Evolutionary conservation across 2,329 filamentous ascomycete species (phyloP).

Genomic region (Colletotrichum tofieldiae): DNA sequence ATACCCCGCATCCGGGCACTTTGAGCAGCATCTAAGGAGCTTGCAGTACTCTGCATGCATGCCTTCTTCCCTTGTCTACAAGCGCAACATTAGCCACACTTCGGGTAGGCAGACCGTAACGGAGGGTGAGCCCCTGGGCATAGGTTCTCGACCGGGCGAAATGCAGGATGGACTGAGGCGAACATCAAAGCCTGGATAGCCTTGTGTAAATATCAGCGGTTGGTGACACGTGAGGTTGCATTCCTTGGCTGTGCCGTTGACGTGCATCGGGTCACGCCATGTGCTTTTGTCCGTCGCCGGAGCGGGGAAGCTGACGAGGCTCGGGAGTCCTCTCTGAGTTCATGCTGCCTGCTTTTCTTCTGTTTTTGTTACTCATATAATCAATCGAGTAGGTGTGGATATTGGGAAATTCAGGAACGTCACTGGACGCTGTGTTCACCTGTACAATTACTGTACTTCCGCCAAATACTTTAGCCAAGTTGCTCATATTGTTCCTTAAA

Average conservation of each 20-base stretch:
- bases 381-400: not conserved
- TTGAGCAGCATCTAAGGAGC: not conserved
- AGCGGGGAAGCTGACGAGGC: constrained; percentile 11
- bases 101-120: not conserved
- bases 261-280: constrained; percentile 10
- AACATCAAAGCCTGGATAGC: too few relatives aligned
- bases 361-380: too few relatives aligned
- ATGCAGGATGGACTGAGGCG: not conserved
- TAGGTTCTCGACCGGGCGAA: not conserved
- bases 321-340: not conserved
- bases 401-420: not conserved
- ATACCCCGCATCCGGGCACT: not conserved
- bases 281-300: not conserved
- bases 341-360: not conserved
- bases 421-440: not conserved
- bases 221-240: not conserved
- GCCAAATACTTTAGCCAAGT: not conserved
- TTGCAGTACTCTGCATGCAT: not conserved
- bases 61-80: not conserved
- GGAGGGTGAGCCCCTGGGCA: not conserved
- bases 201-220: too few relatives aligned
- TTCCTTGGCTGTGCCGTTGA: constrained; percentile 7
- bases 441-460: not conserved
- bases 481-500: not conserved
- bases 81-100: not conserved